Conservation (phyloP, 192 early-diverging fungal genomes). For the Linnemannia zychae region DNA sequence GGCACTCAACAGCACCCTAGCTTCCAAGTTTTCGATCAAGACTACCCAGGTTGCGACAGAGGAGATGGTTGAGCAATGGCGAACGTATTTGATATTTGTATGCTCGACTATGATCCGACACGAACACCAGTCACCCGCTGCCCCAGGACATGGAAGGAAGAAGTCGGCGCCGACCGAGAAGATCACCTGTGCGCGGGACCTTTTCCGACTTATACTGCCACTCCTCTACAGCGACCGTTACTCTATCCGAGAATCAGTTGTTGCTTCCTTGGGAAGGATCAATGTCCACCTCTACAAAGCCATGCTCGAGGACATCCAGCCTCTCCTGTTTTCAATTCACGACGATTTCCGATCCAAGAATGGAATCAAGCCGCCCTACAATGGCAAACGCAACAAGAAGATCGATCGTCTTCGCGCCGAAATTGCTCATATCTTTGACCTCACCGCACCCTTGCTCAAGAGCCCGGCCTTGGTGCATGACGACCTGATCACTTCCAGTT, state of each 20-base stretch:
- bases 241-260: slow-evolving; percentile 76
- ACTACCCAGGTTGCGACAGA: slow-evolving; percentile 60
- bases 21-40: slow-evolving; percentile 65
- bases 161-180: slow-evolving; percentile 60
- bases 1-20: slow-evolving; percentile 57
- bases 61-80: slow-evolving; percentile 83
- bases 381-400: slow-evolving; percentile 70
- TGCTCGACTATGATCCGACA: slow-evolving; percentile 72
- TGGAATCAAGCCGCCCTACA: slow-evolving; percentile 62
- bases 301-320: slow-evolving; percentile 77
- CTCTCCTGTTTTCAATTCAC: slow-evolving; percentile 65
- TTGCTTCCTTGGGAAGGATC: slow-evolving; percentile 74
- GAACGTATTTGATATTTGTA: slow-evolving; percentile 77
- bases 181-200: slow-evolving; percentile 64
- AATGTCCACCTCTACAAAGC: slow-evolving; percentile 75
- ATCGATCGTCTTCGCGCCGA: slow-evolving; percentile 79
- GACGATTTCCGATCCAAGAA: slow-evolving; percentile 73
- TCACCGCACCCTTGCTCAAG: slow-evolving; percentile 76
- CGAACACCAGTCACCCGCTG: slow-evolving; percentile 52
- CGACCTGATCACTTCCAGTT: slow-evolving; percentile 69
- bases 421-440: slow-evolving; percentile 77
- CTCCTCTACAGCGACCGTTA: slow-evolving; percentile 77
- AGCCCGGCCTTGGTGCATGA: slow-evolving; percentile 70
- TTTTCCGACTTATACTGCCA: slow-evolving; percentile 76
- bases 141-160: slow-evolving; percentile 60